Evolutionary conservation across 1,284 basidiomycete genomes (phyloP), one percentile per base, ranked within the genome.

Genomic region (Puccinia horiana): DNA sequence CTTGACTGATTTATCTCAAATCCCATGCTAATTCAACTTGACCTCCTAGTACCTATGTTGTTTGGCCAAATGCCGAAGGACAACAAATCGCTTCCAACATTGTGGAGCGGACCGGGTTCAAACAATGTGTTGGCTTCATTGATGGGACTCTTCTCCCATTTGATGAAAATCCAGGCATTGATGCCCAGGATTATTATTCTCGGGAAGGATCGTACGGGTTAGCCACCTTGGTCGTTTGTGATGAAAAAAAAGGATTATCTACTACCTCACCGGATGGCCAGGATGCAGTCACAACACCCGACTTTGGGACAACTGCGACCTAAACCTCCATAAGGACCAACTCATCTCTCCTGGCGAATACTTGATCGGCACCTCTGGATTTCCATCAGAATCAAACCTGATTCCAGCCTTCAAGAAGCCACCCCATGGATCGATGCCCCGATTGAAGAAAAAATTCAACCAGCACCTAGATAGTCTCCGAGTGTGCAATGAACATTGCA

Each of bases 101-200:
- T 4, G 8, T 9, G n/a, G 29, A 20, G 5, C 16, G 2, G n/a
- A 58, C 56, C 4, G 47, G 47, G 8, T 74, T 74, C 44, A 18
- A 14, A 35, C 32, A 52, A 29, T 54, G 72, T 74, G 72, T 74
- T 29, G 72, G 72, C 2, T 74, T 74, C 72, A 74, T 74, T 29
- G 72, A 74, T n/a, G 47, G 72, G n/a, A 74, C 72, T 0, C 44
- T 37, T 74, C 56, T 74, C 23, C 72, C 72, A 9, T 20, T 74
- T 1, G 54, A 54, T 35, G 16, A 74, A 32, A 74, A 54, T 8
- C 72, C 72, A 35, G 6, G 26, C 2, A 49, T 32, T n/a, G 47
- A 74, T 54, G 14, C 44, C 20, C 26, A 74, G 37, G 35, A 37
- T 54, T 74, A 37, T 29, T 69, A 42, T n/a, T 40, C 18, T 47